phyloP scores from a whole-genome alignment of 148 eudicot genomes.

The Amaranthus palmeri region DNA sequence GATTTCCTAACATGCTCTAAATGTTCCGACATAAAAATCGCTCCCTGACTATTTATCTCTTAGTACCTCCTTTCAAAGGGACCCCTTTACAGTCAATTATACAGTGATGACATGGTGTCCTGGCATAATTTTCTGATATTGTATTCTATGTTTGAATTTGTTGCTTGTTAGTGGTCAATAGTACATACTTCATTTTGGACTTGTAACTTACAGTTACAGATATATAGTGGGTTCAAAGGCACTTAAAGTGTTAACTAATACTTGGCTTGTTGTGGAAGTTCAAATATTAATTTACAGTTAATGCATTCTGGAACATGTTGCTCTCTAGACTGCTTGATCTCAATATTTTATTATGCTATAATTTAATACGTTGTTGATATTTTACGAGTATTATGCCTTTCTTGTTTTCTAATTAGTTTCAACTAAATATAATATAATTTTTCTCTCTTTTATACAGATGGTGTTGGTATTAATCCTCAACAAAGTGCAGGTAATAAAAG shows the following conservation, averaged over 20 bases:
- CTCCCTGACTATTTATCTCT: no score
- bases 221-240: not conserved
- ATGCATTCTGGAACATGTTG: not conserved
- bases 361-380: not conserved
- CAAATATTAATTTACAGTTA: not conserved
- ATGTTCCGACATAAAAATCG: no score
- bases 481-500: slow-evolving; percentile 82
- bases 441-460: slow-evolving; percentile 51
- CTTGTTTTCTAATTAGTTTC: not conserved
- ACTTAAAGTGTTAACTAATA: not conserved
- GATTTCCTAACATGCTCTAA: no score
- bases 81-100: not conserved
- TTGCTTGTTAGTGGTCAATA: not conserved
- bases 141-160: not conserved
- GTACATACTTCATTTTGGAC: not conserved
- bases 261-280: not conserved
- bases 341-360: not conserved
- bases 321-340: not conserved
- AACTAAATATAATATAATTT: not conserved
- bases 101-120: not conserved
- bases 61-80: no score
- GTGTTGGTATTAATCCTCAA: slow-evolving; percentile 98
- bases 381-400: not conserved
- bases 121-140: not conserved
- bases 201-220: no score